Percentiles rank a stretch among this genome's conserved stretches.
Conservation (phyloP, 2,329 filamentous ascomycete species). For the Rhinocladiella similis region DNA sequence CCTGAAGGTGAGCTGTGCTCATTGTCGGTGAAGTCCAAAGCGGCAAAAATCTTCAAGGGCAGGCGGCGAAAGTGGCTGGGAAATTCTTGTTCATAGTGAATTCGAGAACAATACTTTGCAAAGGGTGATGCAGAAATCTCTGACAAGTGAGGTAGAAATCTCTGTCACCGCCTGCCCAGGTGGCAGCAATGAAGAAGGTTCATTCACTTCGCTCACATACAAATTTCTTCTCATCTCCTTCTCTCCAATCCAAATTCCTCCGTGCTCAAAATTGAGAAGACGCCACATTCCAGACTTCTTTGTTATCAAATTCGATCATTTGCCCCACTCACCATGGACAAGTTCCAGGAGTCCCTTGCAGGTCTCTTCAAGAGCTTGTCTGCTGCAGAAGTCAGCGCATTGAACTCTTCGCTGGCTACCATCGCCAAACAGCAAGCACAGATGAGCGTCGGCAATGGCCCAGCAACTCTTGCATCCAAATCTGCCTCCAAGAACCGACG, state of each 20-base stretch:
- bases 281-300: constrained; percentile 11
- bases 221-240: too few species aligned
- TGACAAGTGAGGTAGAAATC: neutral
- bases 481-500: neutral
- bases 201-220: neutral
- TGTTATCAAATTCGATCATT: constrained; percentile 9
- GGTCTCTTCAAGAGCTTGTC: constrained; percentile 4
- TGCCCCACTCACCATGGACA: neutral
- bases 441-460: neutral
- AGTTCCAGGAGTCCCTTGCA: neutral
- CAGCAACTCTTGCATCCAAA: neutral
- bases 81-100: neutral
- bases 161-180: neutral
- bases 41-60: neutral
- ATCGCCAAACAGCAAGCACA: neutral
- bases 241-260: neutral
- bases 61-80: neutral
- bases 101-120: neutral
- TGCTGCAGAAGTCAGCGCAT: constrained; percentile 7
- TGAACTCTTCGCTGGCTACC: neutral
- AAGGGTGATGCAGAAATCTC: neutral
- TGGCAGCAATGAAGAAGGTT: neutral
- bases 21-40: neutral
- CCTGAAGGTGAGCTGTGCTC: neutral
- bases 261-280: neutral